A percentile compares a stretch with the other conserved stretches of the same genome.
Evolutionary conservation across 768 basidiomycete genomes (phyloP).

Genomic region (Chalciporus pseudorubinellus): DNA sequence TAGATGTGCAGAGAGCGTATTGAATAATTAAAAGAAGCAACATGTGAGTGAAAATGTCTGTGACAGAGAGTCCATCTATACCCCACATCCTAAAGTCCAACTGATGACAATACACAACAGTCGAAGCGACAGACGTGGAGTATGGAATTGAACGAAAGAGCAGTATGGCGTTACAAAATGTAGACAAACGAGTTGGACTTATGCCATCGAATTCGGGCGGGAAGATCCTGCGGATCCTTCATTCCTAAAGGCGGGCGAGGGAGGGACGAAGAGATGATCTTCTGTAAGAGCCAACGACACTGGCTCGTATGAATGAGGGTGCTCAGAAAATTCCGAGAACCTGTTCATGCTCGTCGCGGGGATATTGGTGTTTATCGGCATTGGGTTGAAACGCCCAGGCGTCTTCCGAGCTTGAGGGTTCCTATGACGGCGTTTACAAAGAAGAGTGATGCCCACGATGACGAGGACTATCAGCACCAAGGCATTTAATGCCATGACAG

Average conservation of each 20-base stretch:
- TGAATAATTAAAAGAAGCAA: slow-evolving; percentile 3
- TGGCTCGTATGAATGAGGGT: slow-evolving; percentile 61
- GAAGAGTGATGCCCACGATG: slow-evolving; percentile 49
- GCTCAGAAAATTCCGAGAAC: slow-evolving; percentile 39
- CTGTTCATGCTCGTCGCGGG: slow-evolving; percentile 16
- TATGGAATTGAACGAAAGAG: not conserved
- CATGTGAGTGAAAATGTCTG: not conserved
- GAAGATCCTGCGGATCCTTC: slow-evolving; percentile 16
- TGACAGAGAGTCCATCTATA: slow-evolving; percentile 5
- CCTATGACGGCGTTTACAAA: slow-evolving; percentile 49
- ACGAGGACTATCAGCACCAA: slow-evolving; percentile 59
- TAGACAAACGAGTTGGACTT: slow-evolving; percentile 8
- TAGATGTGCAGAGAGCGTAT: slow-evolving; percentile 9
- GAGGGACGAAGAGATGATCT: slow-evolving; percentile 50
- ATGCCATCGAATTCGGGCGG: slow-evolving; percentile 45
- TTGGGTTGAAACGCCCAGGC: slow-evolving; percentile 51
- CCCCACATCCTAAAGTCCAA: slow-evolving; percentile 6
- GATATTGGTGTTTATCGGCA: slow-evolving; percentile 45
- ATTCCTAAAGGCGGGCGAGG: slow-evolving; percentile 56
- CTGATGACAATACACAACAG: slow-evolving; percentile 1
- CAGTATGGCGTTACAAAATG: not conserved
- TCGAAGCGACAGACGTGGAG: slow-evolving; percentile 15
- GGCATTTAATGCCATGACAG: slow-evolving; percentile 74
- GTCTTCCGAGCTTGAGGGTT: slow-evolving; percentile 34
- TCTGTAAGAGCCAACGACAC: slow-evolving; percentile 55